Conservation (phyloP, 805 yeast species). For the Millerozyma acaciae region DNA sequence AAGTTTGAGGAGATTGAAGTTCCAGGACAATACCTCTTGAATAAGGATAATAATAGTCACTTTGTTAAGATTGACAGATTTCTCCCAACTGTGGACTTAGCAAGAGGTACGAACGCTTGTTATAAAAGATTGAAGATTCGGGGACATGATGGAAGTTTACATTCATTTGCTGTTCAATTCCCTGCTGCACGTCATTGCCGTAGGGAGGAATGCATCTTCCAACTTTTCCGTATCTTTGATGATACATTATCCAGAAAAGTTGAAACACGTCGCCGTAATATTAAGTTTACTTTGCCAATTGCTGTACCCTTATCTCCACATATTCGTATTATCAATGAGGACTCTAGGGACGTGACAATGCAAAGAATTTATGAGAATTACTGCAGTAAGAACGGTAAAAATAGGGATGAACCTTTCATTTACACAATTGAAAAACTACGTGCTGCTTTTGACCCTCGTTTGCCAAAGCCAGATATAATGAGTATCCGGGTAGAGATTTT, state of each 20-base stretch:
- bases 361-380: constrained; percentile 84
- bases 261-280: constrained; percentile 81
- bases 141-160: constrained; percentile 90
- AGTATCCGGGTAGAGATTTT: constrained; percentile 89
- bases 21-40: constrained; percentile 92
- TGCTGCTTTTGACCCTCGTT: constrained; percentile 88
- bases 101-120: constrained; percentile 87
- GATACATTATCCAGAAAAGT: constrained; percentile 75
- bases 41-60: constrained; percentile 84
- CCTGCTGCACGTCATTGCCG: constrained; percentile 98
- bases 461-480: constrained; percentile 88
- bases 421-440: constrained; percentile 81
- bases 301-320: constrained; percentile 95
- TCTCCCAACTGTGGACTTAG: constrained; percentile 80
- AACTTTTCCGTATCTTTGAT: constrained; percentile 83
- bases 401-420: constrained; percentile 86
- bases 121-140: constrained; percentile 84
- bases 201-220: constrained; percentile 92
- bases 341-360: constrained; percentile 68
- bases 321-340: constrained; percentile 84
- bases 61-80: constrained; percentile 92
- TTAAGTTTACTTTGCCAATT: constrained; percentile 81
- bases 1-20: constrained; percentile 96
- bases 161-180: constrained; percentile 92
- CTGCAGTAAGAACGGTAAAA: constrained; percentile 68